These are phyloP conservation scores for Passiflora organensis DNA, from an alignment of 345 rosid species.

Conservation along the genomic window DNA sequence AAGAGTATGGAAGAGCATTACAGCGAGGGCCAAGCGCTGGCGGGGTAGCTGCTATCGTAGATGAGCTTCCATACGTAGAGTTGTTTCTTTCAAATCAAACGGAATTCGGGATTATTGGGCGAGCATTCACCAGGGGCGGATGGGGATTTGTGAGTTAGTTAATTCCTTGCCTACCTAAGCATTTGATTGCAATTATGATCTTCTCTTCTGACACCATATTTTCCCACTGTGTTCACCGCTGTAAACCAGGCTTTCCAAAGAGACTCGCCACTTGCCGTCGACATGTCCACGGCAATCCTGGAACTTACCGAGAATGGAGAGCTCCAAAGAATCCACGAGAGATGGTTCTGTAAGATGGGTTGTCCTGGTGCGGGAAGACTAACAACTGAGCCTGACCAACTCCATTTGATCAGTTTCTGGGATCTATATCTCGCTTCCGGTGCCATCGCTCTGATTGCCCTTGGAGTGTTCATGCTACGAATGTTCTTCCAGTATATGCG, in stretches of 20 bases:
- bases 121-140: constrained; percentile 17
- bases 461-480: constrained; percentile 44
- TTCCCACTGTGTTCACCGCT: too few relatives aligned
- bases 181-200: too few relatives aligned
- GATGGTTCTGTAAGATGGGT: constrained; percentile 57
- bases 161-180: too few relatives aligned
- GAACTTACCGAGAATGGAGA: constrained; percentile 67
- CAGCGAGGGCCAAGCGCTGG: constrained; percentile 10
- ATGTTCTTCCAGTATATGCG: constrained; percentile 47
- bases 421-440: constrained; percentile 68
- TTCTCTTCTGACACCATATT: too few relatives aligned
- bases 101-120: constrained; percentile 11
- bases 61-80: constrained; percentile 12
- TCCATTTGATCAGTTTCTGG: constrained; percentile 68
- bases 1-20: constrained; percentile 11
- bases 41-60: constrained; percentile 18
- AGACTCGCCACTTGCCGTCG: constrained; percentile 66
- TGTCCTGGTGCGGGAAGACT: constrained; percentile 34
- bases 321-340: constrained; percentile 51
- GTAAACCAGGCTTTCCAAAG: constrained; percentile 62
- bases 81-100: constrained; percentile 15
- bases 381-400: constrained; percentile 44
- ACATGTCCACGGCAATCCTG: constrained; percentile 80
- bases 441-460: constrained; percentile 36
- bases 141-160: constrained; percentile 20